These are phyloP conservation scores for Macrophomina pseudophaseolina DNA, from an alignment of 2,329 filamentous ascomycete species.

Conservation along the genomic window DNA sequence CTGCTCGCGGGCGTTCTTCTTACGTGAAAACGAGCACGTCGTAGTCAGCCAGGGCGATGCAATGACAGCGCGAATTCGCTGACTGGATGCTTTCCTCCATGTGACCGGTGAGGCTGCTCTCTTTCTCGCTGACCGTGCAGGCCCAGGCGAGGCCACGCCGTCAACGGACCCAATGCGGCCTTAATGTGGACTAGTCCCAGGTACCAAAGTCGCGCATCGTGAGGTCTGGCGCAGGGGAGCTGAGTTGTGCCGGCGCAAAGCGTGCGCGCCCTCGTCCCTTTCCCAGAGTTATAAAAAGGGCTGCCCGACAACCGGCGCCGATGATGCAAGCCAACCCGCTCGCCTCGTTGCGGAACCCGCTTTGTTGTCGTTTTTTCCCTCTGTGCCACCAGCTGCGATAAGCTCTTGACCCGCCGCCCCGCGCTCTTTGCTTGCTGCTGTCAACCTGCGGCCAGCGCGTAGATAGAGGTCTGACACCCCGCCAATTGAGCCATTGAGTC, in stretches of 20 bases:
- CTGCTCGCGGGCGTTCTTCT: constrained; percentile 10
- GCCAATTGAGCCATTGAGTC: background rate
- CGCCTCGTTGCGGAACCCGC: background rate
- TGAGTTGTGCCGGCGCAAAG: constrained; percentile 18
- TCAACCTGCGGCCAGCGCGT: constrained; percentile 9
- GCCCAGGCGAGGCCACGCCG: constrained; percentile 3
- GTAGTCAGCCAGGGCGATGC: constrained; percentile 19
- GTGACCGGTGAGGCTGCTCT: constrained; percentile 17
- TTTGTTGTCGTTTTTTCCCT: background rate
- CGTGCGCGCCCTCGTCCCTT: background rate
- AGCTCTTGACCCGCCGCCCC: constrained; percentile 5
- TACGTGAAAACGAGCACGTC: constrained; percentile 24
- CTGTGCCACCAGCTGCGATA: constrained; percentile 18
- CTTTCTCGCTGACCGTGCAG: constrained; percentile 8
- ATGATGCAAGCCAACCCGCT: constrained; percentile 3
- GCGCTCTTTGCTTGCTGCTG: background rate
- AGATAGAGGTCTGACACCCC: constrained; percentile 23
- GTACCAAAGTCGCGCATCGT: constrained; percentile 25
- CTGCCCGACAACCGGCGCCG: background rate
- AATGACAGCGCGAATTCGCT: constrained; percentile 21
- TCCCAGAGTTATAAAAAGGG: constrained; percentile 16
- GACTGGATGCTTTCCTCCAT: constrained; percentile 20
- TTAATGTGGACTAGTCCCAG: constrained; percentile 21
- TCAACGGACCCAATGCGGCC: constrained; percentile 17
- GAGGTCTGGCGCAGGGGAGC: constrained; percentile 11